phyloP scores from a whole-genome alignment of 768 basidiomycete genomes.

The Leccinum uliginosum region DNA sequence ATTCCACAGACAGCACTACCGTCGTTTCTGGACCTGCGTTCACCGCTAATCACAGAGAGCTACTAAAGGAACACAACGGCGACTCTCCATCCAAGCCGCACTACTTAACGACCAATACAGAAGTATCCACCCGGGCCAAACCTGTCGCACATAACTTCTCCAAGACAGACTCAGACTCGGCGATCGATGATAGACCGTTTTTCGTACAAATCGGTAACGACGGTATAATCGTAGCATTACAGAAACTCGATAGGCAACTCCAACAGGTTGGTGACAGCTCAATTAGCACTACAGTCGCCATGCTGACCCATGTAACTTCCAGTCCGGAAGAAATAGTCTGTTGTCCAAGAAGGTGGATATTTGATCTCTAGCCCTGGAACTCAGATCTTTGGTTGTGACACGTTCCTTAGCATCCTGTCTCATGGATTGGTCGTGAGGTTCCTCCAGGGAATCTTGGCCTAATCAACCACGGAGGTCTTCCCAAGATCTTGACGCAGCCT shows the following conservation, averaged over 20 bases:
- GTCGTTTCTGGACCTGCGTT: conserved; percentile 39
- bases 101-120: conserved; percentile 9
- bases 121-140: conserved; percentile 5
- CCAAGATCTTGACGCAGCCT: conserved; percentile 68
- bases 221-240: conserved; percentile 65
- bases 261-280: conserved; percentile 25
- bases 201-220: conserved; percentile 63
- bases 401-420: conserved; percentile 44
- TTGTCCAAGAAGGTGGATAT: conserved; percentile 56
- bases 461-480: conserved; percentile 78
- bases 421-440: conserved; percentile 70
- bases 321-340: conserved; percentile 56
- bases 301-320: conserved; percentile 4
- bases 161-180: conserved; percentile 50
- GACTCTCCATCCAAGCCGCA: conserved; percentile 24
- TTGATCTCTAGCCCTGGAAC: not conserved
- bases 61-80: conserved; percentile 16
- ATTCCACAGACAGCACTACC: conserved; percentile 37
- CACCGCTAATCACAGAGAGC: conserved; percentile 21
- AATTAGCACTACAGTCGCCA: not conserved
- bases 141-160: conserved; percentile 37
- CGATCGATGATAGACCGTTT: conserved; percentile 58
- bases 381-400: not conserved
- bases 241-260: conserved; percentile 66
- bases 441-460: conserved; percentile 69